These are phyloP conservation scores for Termitomyces sp. DNA, from an alignment of 768 basidiomycete genomes.

Conservation along the genomic window DNA sequence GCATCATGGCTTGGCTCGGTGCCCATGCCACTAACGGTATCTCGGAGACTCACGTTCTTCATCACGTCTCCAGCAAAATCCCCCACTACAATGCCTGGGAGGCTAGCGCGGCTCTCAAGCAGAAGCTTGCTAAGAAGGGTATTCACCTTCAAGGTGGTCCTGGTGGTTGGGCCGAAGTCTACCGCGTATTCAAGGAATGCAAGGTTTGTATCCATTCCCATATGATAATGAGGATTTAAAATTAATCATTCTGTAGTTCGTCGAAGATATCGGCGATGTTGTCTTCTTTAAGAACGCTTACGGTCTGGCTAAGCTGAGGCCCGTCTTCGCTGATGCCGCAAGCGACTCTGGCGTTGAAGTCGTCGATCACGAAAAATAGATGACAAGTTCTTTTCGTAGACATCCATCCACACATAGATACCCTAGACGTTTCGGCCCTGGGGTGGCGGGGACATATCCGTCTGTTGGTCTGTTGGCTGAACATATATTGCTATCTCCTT, in stretches of 20 bases:
- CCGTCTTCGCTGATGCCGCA: conserved; percentile 56
- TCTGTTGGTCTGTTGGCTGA: background rate
- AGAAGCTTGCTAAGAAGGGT: conserved; percentile 58
- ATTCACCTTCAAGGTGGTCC: conserved; percentile 65
- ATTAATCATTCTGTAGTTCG: conserved; percentile 43
- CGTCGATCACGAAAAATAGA: conserved; percentile 32
- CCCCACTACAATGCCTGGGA: conserved; percentile 97
- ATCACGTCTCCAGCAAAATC: conserved; percentile 93
- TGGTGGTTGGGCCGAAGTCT: conserved; percentile 75
- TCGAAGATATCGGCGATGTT: conserved; percentile 91
- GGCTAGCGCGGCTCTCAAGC: conserved; percentile 79
- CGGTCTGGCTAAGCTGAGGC: conserved; percentile 69
- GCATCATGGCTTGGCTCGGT: conserved; percentile 80
- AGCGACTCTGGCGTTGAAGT: conserved; percentile 52
- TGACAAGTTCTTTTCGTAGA: conserved; percentile 4
- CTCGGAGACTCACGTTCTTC: conserved; percentile 88
- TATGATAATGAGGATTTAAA: background rate
- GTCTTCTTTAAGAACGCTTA: conserved; percentile 86
- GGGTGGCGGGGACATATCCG: background rate
- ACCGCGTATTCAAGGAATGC: conserved; percentile 75
- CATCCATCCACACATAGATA: background rate
- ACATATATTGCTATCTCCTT: background rate
- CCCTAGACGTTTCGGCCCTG: conserved; percentile 9
- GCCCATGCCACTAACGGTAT: conserved; percentile 85
- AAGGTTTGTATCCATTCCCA: conserved; percentile 36